Percentiles rank a stretch among this genome's conserved stretches.
phyloP scores from a whole-genome alignment of 1,284 basidiomycete species.

The Mycocalia duriaeana region DNA sequence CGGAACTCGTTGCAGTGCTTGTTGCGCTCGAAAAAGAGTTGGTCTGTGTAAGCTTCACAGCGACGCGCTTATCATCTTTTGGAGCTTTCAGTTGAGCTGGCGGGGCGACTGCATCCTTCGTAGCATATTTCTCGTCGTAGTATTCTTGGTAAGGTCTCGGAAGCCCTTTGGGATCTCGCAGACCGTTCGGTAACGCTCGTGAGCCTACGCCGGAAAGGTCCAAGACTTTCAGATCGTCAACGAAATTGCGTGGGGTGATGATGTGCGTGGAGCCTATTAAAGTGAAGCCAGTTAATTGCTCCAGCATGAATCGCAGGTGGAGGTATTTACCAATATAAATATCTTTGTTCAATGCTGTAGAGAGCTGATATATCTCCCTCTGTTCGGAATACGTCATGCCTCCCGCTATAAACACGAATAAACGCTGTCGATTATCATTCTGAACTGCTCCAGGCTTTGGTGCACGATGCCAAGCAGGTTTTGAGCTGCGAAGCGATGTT shows the following conservation, averaged over 20 bases:
- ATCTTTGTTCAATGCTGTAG: slow-evolving; percentile 76
- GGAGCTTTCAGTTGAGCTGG: slow-evolving; percentile 28
- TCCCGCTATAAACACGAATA: slow-evolving; percentile 90
- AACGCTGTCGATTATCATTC: slow-evolving; percentile 68
- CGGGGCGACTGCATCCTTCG: slow-evolving; percentile 54
- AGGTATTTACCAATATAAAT: slow-evolving; percentile 75
- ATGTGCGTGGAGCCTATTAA: slow-evolving; percentile 89
- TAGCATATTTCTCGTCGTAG: slow-evolving; percentile 77
- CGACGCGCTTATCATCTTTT: slow-evolving; percentile 20
- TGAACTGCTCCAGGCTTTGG: slow-evolving; percentile 47
- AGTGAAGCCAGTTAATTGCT: background rate
- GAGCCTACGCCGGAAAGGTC: slow-evolving; percentile 77
- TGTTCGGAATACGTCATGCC: slow-evolving; percentile 97
- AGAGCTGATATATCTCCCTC: slow-evolving; percentile 81
- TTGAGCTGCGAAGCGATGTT: slow-evolving; percentile 78
- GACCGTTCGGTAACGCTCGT: slow-evolving; percentile 67
- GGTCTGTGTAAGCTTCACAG: slow-evolving; percentile 38
- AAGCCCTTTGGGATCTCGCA: slow-evolving; percentile 48
- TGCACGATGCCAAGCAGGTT: slow-evolving; percentile 82
- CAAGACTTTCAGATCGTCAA: slow-evolving; percentile 83
- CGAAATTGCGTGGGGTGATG: slow-evolving; percentile 78
- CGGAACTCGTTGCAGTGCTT: slow-evolving; percentile 38
- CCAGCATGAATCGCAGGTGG: slow-evolving; percentile 1
- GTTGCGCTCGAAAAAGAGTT: slow-evolving; percentile 47
- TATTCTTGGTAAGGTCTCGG: slow-evolving; percentile 59